Conservation (phyloP, 2,329 filamentous ascomycete genomes). For the Diaporthe batatas region DNA sequence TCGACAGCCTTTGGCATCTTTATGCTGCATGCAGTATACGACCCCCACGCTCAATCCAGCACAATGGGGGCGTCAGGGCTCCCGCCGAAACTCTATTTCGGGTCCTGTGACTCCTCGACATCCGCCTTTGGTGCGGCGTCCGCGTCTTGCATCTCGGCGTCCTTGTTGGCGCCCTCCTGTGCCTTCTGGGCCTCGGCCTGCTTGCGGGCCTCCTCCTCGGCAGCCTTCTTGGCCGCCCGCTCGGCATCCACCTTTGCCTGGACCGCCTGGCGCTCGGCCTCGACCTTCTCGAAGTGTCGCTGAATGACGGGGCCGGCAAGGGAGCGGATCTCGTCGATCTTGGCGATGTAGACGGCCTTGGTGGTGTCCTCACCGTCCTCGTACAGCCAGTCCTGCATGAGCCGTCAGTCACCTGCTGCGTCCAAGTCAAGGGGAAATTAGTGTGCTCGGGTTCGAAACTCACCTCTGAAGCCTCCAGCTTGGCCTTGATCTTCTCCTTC, state of each 20-base stretch:
- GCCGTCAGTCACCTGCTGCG: conserved; percentile 45
- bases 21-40: no score
- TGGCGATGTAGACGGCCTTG: conserved; percentile 93
- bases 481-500: conserved; percentile 86
- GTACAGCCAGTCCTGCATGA: conserved; percentile 93
- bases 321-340: conserved; percentile 94
- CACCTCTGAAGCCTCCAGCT: conserved; percentile 90
- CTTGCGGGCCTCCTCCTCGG: conserved; percentile 68
- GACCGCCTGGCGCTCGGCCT: conserved; percentile 84
- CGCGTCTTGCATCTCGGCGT: conserved; percentile 75
- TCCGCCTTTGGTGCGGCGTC: conserved; percentile 64
- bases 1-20: neutral
- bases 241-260: conserved; percentile 84
- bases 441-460: conserved; percentile 51
- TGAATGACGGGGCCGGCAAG: conserved; percentile 92
- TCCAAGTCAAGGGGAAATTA: neutral
- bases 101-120: conserved; percentile 58
- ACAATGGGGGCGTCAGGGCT: conserved; percentile 2
- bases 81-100: conserved; percentile 44
- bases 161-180: conserved; percentile 57
- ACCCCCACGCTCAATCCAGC: neutral
- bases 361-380: conserved; percentile 95
- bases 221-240: conserved; percentile 79
- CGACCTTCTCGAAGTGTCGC: conserved; percentile 94
- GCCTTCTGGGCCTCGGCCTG: conserved; percentile 65